phyloP scores from a whole-genome alignment of 2,329 filamentous ascomycete genomes.

The Diaporthe helianthi region DNA sequence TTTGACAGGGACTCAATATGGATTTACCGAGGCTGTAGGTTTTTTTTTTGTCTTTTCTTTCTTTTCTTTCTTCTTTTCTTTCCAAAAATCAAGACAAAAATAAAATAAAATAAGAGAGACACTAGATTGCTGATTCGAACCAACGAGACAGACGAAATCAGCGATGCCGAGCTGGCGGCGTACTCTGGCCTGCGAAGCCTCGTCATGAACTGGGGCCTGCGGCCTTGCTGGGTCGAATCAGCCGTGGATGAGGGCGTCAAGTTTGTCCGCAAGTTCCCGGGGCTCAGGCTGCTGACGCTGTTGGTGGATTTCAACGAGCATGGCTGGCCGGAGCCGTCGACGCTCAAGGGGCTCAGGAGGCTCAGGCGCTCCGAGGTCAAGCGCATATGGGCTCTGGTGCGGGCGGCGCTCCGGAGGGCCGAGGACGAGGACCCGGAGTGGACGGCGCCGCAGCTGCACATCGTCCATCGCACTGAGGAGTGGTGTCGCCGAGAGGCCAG shows the following conservation, averaged over 20 bases:
- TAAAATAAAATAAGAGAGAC: too few relatives aligned
- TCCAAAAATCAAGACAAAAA: too few relatives aligned
- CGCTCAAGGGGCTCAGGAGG: constrained; percentile 26
- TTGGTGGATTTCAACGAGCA: constrained; percentile 35
- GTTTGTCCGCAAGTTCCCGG: constrained; percentile 32
- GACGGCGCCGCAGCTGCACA: constrained; percentile 28
- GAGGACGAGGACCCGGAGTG: constrained; percentile 23
- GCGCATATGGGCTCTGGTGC: constrained; percentile 33
- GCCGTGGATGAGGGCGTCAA: constrained; percentile 31
- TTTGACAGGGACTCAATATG: constrained; percentile 34
- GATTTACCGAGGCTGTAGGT: constrained; percentile 34
- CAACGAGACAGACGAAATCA: constrained; percentile 27
- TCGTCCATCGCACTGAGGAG: constrained; percentile 31
- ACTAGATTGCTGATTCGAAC: background rate
- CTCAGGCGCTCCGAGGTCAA: constrained; percentile 33
- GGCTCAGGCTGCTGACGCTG: constrained; percentile 31
- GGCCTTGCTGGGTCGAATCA: constrained; percentile 35
- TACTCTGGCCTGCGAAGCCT: constrained; percentile 31
- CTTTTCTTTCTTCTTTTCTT: too few relatives aligned
- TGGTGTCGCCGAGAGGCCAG: constrained; percentile 29
- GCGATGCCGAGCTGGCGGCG: constrained; percentile 21
- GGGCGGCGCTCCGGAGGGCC: constrained; percentile 16
- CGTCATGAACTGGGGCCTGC: constrained; percentile 36
- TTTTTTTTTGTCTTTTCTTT: background rate
- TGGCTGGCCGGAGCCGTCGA: constrained; percentile 33